Base-by-base conservation (phyloP, 2,329 filamentous ascomycete species). In the Fusarium sp. region DNA sequence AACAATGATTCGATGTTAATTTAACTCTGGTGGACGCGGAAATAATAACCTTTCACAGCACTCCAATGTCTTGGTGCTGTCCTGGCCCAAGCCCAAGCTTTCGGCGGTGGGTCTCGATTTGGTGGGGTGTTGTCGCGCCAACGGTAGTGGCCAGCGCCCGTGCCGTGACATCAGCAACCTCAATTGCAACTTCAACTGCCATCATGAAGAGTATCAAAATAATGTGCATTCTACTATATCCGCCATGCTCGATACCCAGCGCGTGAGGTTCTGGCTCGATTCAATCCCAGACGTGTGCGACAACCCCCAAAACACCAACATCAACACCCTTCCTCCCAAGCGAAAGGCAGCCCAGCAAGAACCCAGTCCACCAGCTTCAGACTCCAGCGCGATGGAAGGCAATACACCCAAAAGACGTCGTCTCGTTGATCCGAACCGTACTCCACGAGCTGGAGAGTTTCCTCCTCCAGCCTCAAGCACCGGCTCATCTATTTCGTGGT, bases 271-370 rank as follows among this genome's bases (percentile, higher is more conserved):
- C 5, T 65, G 53, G 62, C 62, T 65, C 26, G 60, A 40, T 2
- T 59, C 53, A 1, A 46, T 65, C 1, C 62, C 62, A 9, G 53
- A 49, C 28, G 21, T 47, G 28, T 65, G 19, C 54, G 44, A 57
- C 13, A 50, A 7, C 11, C 17, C 19, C 6, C 36, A 13, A 50
- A 39, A 8, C 19, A 15, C 22, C 22, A 10, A 14, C 17, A 7
- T 4, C 19, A 38, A 38, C 1, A n/a, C 21, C 21, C 24, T 24
- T 7, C 6, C 24, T 24, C 5, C 28, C 6, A 65, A 53, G 34
- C 60, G 62, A 52, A 65, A 65, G 28, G 46, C 36, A 5, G 21
- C 39, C 19, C 44, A 42, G 21, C 43, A 53, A n/a, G 60, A 65
- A 5, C 47, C 36, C 2, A 47, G 44, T n/a, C 45, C 49, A 1